Conservation (phyloP, 148 eudicot genomes). For the Euryodendron excelsum region DNA sequence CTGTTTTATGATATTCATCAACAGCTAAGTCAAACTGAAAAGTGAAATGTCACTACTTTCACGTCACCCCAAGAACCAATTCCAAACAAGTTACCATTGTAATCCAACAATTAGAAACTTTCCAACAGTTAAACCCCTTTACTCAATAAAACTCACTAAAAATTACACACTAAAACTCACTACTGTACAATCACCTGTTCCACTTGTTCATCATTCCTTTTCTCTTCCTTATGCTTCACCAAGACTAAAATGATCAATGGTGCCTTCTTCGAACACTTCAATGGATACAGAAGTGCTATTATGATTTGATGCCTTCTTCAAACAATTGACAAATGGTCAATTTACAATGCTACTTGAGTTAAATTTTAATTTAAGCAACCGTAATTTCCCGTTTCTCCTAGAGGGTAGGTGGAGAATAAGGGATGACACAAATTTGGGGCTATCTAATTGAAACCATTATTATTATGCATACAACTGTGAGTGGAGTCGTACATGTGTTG, state of each 20-base stretch:
- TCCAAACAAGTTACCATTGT: not conserved
- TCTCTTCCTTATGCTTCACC: not conserved
- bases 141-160: not conserved
- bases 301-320: not conserved
- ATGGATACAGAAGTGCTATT: not conserved
- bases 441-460: not conserved
- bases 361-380: not conserved
- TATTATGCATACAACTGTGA: not conserved
- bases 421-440: not conserved
- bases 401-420: not conserved
- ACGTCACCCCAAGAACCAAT: not conserved
- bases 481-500: not conserved
- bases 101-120: not conserved
- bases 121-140: not conserved
- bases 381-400: not conserved
- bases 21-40: not conserved
- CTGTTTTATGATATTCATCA: too few relatives aligned
- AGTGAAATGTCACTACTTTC: not conserved
- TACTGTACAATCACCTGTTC: not conserved
- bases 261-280: slow-evolving; percentile 1
- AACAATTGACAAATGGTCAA: not conserved
- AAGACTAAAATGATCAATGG: too few relatives aligned
- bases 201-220: not conserved
- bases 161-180: not conserved
- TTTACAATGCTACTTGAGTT: not conserved